Percentiles rank a stretch among this genome's conserved stretches.
Evolutionary conservation across 176 grass and related monocot species (phyloP).

Genomic region (Stipa capillata): DNA sequence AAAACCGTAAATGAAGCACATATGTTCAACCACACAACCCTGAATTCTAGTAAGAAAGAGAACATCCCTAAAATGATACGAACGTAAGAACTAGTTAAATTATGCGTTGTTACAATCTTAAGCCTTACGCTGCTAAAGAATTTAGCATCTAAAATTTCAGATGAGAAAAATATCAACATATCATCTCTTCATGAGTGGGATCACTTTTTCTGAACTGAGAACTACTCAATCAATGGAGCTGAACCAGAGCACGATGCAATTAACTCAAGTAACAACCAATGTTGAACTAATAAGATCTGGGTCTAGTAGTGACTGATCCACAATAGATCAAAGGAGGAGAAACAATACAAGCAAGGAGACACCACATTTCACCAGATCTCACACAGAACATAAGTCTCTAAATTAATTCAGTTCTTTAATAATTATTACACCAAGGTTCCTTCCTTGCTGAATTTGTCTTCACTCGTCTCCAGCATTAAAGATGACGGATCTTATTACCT

Average conservation of each 20-base stretch:
- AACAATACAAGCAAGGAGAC: background rate
- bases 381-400: background rate
- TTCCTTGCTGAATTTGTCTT: background rate
- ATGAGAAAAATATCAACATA: background rate
- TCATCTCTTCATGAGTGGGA: background rate
- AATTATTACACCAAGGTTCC: background rate
- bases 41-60: background rate
- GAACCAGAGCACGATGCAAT: background rate
- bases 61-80: background rate
- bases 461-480: background rate
- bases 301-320: no score
- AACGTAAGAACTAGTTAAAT: background rate
- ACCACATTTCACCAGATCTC: background rate
- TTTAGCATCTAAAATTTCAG: background rate
- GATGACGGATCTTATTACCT: background rate
- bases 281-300: background rate
- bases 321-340: background rate
- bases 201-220: background rate
- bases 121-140: background rate
- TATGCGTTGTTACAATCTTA: background rate
- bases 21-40: background rate
- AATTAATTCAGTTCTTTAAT: no score
- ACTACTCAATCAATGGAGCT: background rate
- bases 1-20: background rate
- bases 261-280: background rate